Evolutionary conservation across 352 stramenopile species (phyloP).

Genomic region (Phytophthora macrochlamydospora): DNA sequence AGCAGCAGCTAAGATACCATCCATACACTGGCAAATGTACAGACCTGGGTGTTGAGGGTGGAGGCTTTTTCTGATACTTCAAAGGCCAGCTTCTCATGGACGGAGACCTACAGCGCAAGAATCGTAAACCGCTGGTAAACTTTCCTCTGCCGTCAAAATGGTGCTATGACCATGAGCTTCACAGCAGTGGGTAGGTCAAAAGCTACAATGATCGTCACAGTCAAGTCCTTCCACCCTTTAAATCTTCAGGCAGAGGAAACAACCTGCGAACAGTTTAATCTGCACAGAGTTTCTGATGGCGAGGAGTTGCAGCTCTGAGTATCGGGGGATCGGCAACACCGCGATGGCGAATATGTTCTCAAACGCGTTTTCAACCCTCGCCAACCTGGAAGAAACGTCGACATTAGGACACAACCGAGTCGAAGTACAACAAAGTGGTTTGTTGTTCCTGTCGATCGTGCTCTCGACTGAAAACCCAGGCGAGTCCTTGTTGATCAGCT

Average conservation of each 20-base stretch:
- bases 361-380: conserved; percentile 70
- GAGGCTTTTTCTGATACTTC: conserved; percentile 51
- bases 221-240: neutral
- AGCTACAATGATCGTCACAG: conserved; percentile 20
- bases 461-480: conserved; percentile 35
- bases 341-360: conserved; percentile 56
- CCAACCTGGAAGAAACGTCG: conserved; percentile 27
- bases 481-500: conserved; percentile 53
- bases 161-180: conserved; percentile 53
- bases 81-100: conserved; percentile 63
- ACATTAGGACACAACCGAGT: too few species aligned
- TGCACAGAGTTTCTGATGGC: conserved; percentile 43
- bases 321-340: conserved; percentile 47
- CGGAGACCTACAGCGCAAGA: conserved; percentile 34
- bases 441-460: conserved; percentile 51
- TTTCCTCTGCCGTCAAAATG: neutral
- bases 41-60: conserved; percentile 47
- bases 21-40: neutral
- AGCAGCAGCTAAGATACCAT: too few species aligned
- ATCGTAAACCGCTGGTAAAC: too few species aligned
- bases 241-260: neutral
- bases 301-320: conserved; percentile 52
- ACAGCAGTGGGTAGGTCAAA: conserved; percentile 38
- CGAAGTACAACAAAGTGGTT: neutral
- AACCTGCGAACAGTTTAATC: conserved; percentile 58